Conservation (phyloP, 768 basidiomycete species). For the Rhodotorula paludigena region DNA sequence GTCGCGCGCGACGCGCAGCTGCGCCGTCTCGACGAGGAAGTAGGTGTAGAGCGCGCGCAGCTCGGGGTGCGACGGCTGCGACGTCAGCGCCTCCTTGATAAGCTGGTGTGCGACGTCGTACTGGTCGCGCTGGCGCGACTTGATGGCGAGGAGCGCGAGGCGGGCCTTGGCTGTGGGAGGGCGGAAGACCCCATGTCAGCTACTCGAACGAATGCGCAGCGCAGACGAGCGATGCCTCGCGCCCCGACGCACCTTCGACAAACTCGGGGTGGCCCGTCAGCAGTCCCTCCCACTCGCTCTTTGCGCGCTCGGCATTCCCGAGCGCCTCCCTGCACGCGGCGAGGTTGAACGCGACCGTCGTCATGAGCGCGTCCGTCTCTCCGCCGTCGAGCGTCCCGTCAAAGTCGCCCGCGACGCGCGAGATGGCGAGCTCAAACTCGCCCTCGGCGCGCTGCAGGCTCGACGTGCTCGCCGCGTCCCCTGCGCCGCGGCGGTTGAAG, state of each 20-base stretch:
- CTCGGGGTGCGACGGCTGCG: slow-evolving; percentile 72
- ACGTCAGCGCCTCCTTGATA: slow-evolving; percentile 77
- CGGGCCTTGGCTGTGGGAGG: slow-evolving; percentile 75
- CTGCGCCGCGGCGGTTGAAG: slow-evolving; percentile 24
- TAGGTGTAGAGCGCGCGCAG: slow-evolving; percentile 89
- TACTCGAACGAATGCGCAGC: no score
- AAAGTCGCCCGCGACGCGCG: slow-evolving; percentile 49
- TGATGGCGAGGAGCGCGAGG: slow-evolving; percentile 74
- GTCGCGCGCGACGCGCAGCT: slow-evolving; percentile 72
- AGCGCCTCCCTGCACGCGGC: slow-evolving; percentile 84
- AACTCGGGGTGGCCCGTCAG: slow-evolving; percentile 90
- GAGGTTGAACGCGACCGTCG: slow-evolving; percentile 83
- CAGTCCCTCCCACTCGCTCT: slow-evolving; percentile 72
- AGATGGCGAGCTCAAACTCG: slow-evolving; percentile 71
- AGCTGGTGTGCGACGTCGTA: slow-evolving; percentile 77
- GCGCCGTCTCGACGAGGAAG: slow-evolving; percentile 80
- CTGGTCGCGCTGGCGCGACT: slow-evolving; percentile 51
- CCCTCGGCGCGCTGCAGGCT: slow-evolving; percentile 52
- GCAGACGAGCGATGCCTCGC: no score
- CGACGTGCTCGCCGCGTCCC: slow-evolving; percentile 44
- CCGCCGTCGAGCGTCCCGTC: slow-evolving; percentile 46
- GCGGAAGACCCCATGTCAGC: no score
- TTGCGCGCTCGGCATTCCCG: slow-evolving; percentile 66
- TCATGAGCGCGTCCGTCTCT: slow-evolving; percentile 61
- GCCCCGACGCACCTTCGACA: slow-evolving; percentile 68